Percentiles rank a stretch among this genome's conserved stretches.
Evolutionary conservation across 345 rosid genomes (phyloP).

Genomic region (Corchorus olitorius): DNA sequence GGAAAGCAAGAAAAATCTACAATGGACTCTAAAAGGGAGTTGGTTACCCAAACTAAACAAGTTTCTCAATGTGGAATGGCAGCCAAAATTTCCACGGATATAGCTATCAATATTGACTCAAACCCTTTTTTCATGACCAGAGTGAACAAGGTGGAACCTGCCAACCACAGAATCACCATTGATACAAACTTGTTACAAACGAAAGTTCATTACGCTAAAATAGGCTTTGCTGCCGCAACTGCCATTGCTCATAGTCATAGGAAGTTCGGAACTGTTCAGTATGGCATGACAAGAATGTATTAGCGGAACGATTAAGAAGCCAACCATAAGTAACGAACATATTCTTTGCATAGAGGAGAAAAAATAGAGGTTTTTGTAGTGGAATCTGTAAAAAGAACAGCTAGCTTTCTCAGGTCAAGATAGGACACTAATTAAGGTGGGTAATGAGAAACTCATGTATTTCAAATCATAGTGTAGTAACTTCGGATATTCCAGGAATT

Average conservation of each 20-base stretch:
- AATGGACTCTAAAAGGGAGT: constrained; percentile 50
- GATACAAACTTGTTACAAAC: constrained; percentile 67
- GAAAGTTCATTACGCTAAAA: constrained; percentile 58
- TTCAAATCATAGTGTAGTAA: constrained; percentile 15
- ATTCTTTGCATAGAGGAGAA: neutral
- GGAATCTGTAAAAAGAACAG: constrained; percentile 20
- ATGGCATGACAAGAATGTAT: constrained; percentile 73
- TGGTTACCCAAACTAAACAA: constrained; percentile 53
- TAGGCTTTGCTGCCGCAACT: constrained; percentile 47
- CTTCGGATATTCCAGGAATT: too few species aligned
- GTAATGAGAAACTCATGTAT: constrained; percentile 11
- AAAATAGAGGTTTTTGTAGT: neutral
- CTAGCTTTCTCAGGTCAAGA: constrained; percentile 8
- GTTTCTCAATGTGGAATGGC: constrained; percentile 53
- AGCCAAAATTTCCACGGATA: constrained; percentile 65
- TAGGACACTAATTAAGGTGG: constrained; percentile 22
- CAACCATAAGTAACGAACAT: neutral
- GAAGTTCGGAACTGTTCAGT: constrained; percentile 78
- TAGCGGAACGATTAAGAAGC: constrained; percentile 24
- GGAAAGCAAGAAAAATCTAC: constrained; percentile 59
- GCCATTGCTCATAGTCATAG: constrained; percentile 57
- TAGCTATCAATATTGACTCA: constrained; percentile 74
- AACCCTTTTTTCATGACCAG: constrained; percentile 82
- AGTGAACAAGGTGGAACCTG: constrained; percentile 54
- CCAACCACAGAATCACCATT: constrained; percentile 52